These are phyloP conservation scores for Penicillium subrubescens DNA, from an alignment of 495 filamentous ascomycete species.

Conservation along the genomic window DNA sequence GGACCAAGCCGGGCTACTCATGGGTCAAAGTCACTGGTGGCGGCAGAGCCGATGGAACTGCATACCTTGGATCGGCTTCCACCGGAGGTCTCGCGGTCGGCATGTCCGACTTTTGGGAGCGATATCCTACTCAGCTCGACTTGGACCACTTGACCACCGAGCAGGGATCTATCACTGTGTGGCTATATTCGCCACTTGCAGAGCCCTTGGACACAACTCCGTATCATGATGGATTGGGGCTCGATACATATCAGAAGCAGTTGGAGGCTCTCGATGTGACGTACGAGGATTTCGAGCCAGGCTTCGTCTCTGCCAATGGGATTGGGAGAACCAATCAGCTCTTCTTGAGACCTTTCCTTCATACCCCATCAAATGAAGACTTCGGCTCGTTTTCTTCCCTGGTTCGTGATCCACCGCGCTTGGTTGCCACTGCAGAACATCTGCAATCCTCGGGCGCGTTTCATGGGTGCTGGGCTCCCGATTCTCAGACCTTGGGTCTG, in stretches of 20 bases:
- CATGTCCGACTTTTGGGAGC: constrained; percentile 54
- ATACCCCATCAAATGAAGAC: constrained; percentile 38
- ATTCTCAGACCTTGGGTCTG: constrained; percentile 1
- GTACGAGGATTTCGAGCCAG: constrained; percentile 54
- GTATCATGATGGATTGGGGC: constrained; percentile 51
- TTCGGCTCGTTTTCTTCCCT: constrained; percentile 33
- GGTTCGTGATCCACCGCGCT: constrained; percentile 40
- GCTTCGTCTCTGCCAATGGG: constrained; percentile 48
- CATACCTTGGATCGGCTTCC: constrained; percentile 49
- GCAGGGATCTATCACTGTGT: constrained; percentile 44
- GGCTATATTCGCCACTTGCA: constrained; percentile 52
- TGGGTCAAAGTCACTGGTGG: constrained; percentile 55
- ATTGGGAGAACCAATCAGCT: constrained; percentile 51
- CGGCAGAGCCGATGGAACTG: constrained; percentile 44
- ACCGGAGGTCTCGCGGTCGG: constrained; percentile 50
- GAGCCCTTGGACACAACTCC: constrained; percentile 50
- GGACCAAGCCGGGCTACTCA: constrained; percentile 47
- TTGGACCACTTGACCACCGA: constrained; percentile 40
- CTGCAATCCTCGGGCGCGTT: constrained; percentile 44
- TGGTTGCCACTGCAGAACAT: constrained; percentile 39
- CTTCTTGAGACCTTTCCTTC: constrained; percentile 42
- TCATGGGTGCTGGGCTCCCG: constrained; percentile 44
- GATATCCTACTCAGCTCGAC: constrained; percentile 51
- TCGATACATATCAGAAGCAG: constrained; percentile 49
- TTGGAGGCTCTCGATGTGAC: constrained; percentile 55